Evolutionary conservation across 1,284 basidiomycete species (phyloP), one percentile per base, ranked within the genome.

Genomic region (Coriolopsis trogii): DNA sequence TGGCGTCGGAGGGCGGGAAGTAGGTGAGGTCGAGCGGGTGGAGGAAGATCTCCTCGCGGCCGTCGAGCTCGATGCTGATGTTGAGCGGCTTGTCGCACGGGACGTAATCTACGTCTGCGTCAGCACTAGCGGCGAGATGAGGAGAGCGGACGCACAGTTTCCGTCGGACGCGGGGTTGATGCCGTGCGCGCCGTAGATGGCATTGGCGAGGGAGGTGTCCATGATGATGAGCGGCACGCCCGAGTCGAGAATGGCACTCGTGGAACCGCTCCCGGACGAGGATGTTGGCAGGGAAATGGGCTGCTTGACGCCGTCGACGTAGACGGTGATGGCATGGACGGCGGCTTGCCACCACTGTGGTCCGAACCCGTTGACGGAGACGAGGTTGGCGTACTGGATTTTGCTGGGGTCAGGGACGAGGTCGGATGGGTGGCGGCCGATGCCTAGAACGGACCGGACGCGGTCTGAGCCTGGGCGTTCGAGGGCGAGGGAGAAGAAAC

Each of bases 111-210:
- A 59, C 15, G 23, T 7, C 16, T 20, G 28, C n/a, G 24, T 42
- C 28, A 41, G 30, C 46, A 34, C 40, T 33, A 43, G 25, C 38
- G 36, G 31, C 31, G 50, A 41, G 36, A 50, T 15, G 34, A 13
- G 7, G 39, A 30, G 29, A 34, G n/a, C 18, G 13, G 36, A 38
- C 84, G 49, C 57, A 89, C 88, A 90, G 37, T 79, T 74, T 13
- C 85, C 85, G 58, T 89, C 85, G 1, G 66, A 58, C 0, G 72
- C 79, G 1, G 87, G 86, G 6, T 67, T 62, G 16, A 89, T 70
- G 2, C 82, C 85, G 43, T 87, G 67, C 4, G 87, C 84, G n/a
- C 87, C 87, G 55, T 89, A 91, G n/a, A 91, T 85, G 5, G 74
- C 86, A 60, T 90, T 85, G 13, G 88, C 83, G n/a, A 90, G 74